Percentiles rank a stretch among this genome's conserved stretches.
phyloP scores from a whole-genome alignment of 306 rosid species.

The Luffa acutangula region DNA sequence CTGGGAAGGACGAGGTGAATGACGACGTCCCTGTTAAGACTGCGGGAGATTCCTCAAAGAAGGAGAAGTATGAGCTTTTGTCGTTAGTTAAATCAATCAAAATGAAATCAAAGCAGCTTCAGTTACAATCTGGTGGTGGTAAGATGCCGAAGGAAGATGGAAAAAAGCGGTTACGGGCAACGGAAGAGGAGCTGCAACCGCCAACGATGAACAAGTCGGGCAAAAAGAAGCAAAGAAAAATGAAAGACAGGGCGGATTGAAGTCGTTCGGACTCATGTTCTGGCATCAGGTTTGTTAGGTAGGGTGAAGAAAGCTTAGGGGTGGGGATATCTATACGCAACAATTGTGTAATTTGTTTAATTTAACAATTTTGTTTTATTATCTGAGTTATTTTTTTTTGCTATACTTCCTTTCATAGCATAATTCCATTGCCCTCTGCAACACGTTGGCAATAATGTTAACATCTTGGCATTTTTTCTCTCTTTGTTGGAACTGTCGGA shows the following conservation, averaged over 20 bases:
- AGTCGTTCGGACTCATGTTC: neutral
- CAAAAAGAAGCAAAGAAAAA: conserved; percentile 18
- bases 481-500: neutral
- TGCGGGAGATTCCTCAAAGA: conserved; percentile 21
- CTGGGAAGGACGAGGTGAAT: conserved; percentile 4
- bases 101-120: conserved; percentile 55
- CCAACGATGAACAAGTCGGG: conserved; percentile 17
- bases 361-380: neutral
- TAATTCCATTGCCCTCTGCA: neutral
- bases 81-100: conserved; percentile 49
- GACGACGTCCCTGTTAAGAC: conserved; percentile 23
- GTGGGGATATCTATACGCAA: neutral
- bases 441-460: neutral
- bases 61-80: conserved; percentile 41
- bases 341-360: neutral
- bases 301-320: neutral
- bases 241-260: neutral
- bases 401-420: neutral
- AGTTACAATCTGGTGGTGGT: conserved; percentile 21
- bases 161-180: conserved; percentile 14
- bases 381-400: neutral
- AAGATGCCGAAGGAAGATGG: conserved; percentile 20
- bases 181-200: conserved; percentile 14
- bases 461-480: neutral
- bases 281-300: neutral